phyloP scores from a whole-genome alignment of 192 early-diverging fungal genomes.

The Coemansia sp. region DNA sequence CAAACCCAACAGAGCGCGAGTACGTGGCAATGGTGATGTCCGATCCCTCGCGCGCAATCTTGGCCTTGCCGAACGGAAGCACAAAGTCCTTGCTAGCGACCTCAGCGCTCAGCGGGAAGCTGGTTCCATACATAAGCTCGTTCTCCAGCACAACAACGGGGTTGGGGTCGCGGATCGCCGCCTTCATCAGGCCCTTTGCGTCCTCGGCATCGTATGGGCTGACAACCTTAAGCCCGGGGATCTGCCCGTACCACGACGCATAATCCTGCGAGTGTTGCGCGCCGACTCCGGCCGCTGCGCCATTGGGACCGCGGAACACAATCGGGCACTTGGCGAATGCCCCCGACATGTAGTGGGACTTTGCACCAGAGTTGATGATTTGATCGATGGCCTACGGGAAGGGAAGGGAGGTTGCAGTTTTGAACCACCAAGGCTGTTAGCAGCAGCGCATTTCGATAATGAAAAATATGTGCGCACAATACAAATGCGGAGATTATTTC shows the following conservation, averaged over 20 bases:
- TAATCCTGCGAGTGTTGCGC: conserved; percentile 99
- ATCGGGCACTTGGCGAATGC: conserved; percentile 86
- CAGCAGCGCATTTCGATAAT: not conserved
- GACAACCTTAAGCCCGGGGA: conserved; percentile 96
- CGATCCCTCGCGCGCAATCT: conserved; percentile 77
- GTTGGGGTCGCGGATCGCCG: conserved; percentile 97
- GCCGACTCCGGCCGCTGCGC: conserved; percentile 94
- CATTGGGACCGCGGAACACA: conserved; percentile 99
- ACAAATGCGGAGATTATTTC: too few species aligned
- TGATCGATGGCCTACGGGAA: conserved; percentile 84
- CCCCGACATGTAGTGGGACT: conserved; percentile 98
- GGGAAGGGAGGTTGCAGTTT: too few species aligned
- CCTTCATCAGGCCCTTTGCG: conserved; percentile 96
- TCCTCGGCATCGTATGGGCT: conserved; percentile 96
- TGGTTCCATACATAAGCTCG: conserved; percentile 96
- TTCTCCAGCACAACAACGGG: conserved; percentile 96
- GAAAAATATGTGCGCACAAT: not conserved
- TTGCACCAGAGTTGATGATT: conserved; percentile 98
- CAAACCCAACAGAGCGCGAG: conserved; percentile 85
- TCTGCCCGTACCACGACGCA: conserved; percentile 97
- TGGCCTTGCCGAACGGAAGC: conserved; percentile 94
- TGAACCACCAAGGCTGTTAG: not conserved
- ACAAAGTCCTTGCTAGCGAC: conserved; percentile 81
- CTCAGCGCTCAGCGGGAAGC: conserved; percentile 82
- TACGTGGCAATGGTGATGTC: conserved; percentile 95